Evolutionary conservation across 2,329 filamentous ascomycete species (phyloP), one percentile per base, ranked within the genome.

Genomic region (Fusarium sp.): DNA sequence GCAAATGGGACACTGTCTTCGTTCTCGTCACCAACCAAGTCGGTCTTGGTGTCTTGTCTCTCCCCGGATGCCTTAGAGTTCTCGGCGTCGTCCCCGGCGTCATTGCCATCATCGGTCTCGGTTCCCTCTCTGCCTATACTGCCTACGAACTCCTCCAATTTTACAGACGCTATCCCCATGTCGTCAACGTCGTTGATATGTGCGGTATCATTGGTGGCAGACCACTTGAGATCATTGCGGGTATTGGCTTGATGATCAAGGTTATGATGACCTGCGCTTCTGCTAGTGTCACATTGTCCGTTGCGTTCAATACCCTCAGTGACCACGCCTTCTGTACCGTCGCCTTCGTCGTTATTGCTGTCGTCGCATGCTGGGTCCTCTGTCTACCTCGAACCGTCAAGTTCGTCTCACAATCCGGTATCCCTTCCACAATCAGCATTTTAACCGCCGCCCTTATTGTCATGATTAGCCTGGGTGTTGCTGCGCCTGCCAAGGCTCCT

Each of bases 151-250:
- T 76, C 24, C 90, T 89, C 84, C 86, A 89, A 72, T 92, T 91
- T 76, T 92, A 90, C 76, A 80, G 92, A 65, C 85, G 88, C 50
- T 87, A 92, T 71, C 90, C 90, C 0, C 87, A 92, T 76, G 85
- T 91, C 60, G 87, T 89, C 64, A 90, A 92, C 76, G 88, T 92
- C 7, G 91, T 89, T 68, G 90, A 92, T 70, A 88, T 92, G 86
- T 85, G 85, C 85, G 73, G 84, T 83, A 72, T 86, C 81, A 65
- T 86, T 81, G 80, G 66, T 6, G 73, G 75, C 0, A 36, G 55
- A 3, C 71, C 71, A 0, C 65, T 76, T 9, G 72, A 75, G 21
- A 49, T 73, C 4, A 50, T 74, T 15, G 72, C 73, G 1, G 73
- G 88, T 2, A 80, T 89, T 69, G 91, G 91, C 85, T 89, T 92